Percentiles rank a stretch among this genome's conserved stretches.
Conservation (phyloP, 2,329 filamentous ascomycete genomes). For the Proliferodiscus dingleyae region DNA sequence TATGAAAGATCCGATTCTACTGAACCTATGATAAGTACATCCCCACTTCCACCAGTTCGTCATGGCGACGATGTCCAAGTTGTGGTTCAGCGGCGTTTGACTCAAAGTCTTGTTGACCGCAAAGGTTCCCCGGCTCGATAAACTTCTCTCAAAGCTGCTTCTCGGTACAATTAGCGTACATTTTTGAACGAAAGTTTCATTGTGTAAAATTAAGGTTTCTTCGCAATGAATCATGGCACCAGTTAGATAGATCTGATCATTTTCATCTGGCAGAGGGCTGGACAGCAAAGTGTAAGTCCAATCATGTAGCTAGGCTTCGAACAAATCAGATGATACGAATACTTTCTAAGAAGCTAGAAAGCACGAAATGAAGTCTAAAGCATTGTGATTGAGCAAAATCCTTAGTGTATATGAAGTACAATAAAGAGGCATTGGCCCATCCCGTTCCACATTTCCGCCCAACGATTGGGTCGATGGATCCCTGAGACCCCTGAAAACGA, state of each 20-base stretch:
- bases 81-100: not conserved
- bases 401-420: not conserved
- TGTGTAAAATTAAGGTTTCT: not conserved
- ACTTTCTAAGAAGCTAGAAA: not conserved
- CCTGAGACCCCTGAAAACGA: not conserved
- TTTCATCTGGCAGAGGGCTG: not conserved
- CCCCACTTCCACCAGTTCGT: not conserved
- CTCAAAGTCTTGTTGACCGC: not conserved
- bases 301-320: not conserved
- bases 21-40: not conserved
- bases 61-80: not conserved
- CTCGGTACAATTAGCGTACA: not conserved
- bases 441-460: not conserved
- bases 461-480: not conserved
- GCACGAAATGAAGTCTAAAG: not conserved
- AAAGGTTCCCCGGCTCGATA: not conserved
- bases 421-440: not conserved
- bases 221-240: not conserved
- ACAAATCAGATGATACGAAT: no score
- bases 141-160: not conserved
- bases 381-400: not conserved
- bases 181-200: not conserved
- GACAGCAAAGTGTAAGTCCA: not conserved
- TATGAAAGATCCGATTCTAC: constrained; percentile 9
- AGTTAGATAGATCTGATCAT: not conserved